These are phyloP conservation scores for Alternaria novae-zelandiae DNA, from an alignment of 2,329 filamentous ascomycete genomes.

Conservation along the genomic window DNA sequence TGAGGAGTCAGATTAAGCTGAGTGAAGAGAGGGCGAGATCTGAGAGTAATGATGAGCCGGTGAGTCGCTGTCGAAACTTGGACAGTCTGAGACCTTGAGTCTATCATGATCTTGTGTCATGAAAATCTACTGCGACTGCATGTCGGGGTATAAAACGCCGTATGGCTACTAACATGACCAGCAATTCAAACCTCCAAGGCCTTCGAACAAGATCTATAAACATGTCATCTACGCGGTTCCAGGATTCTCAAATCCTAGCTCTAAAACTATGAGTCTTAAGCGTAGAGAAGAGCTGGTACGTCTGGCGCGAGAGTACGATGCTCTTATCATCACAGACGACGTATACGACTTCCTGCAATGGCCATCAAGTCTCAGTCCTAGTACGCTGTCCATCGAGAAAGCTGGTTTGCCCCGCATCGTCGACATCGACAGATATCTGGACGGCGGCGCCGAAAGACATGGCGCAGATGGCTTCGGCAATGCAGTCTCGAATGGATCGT, in stretches of 20 bases:
- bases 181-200: constrained; percentile 64
- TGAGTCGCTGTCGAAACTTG: constrained; percentile 37
- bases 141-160: accelerated
- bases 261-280: constrained; percentile 76
- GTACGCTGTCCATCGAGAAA: constrained; percentile 41
- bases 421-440: constrained; percentile 76
- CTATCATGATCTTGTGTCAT: background rate
- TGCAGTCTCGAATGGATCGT: constrained; percentile 83
- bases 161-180: constrained; percentile 32
- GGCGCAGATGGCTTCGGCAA: constrained; percentile 74
- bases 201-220: constrained; percentile 78
- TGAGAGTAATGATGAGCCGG: constrained; percentile 52
- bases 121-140: background rate
- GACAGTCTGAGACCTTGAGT: background rate
- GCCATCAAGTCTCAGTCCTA: constrained; percentile 54
- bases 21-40: constrained; percentile 54
- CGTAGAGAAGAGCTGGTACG: constrained; percentile 72
- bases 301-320: constrained; percentile 80
- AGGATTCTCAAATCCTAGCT: constrained; percentile 87
- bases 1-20: constrained; percentile 59
- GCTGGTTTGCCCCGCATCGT: constrained; percentile 72
- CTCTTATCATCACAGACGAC: constrained; percentile 85
- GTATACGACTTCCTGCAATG: constrained; percentile 94
- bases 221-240: constrained; percentile 90
- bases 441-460: constrained; percentile 58